These are phyloP conservation scores for Fomitopsis betulina DNA, from an alignment of 1,284 basidiomycete species.

Conservation along the genomic window DNA sequence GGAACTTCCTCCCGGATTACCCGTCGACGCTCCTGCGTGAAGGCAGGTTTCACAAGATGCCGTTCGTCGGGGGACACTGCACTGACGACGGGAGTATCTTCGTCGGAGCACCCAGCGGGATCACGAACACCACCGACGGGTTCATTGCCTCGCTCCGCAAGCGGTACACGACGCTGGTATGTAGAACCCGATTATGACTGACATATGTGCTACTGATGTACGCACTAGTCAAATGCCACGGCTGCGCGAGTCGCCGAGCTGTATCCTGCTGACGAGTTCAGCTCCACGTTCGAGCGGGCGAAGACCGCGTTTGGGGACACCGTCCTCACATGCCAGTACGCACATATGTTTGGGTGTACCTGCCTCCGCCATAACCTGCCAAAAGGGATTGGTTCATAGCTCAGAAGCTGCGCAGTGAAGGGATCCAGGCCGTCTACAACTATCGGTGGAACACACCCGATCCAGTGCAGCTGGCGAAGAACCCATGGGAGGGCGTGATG, in stretches of 20 bases:
- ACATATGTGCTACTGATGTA: neutral
- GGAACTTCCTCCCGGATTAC: neutral
- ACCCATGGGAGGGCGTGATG: constrained; percentile 6
- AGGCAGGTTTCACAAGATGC: constrained; percentile 3
- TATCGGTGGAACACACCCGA: constrained; percentile 6
- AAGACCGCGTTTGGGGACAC: constrained; percentile 4
- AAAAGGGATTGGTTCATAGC: constrained; percentile 4
- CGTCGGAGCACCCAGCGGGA: neutral
- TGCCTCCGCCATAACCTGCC: neutral
- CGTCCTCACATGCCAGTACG: constrained; percentile 3
- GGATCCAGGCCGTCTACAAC: neutral
- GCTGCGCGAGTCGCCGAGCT: neutral
- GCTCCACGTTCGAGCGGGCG: constrained; percentile 1
- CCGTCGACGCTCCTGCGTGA: neutral
- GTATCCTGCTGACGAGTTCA: constrained; percentile 2
- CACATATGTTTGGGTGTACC: neutral
- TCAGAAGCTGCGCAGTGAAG: neutral
- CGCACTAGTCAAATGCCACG: constrained; percentile 1
- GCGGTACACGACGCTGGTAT: constrained; percentile 1
- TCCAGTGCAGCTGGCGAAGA: constrained; percentile 3
- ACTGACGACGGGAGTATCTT: constrained; percentile 4
- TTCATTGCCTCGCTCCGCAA: constrained; percentile 2
- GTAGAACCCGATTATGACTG: neutral
- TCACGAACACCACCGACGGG: constrained; percentile 2
- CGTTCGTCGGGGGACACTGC: constrained; percentile 3